A percentile compares a stretch with the other conserved stretches of the same genome.
Conservation (phyloP, 1,139 yeast species). For the Geotrichum restrictum region DNA sequence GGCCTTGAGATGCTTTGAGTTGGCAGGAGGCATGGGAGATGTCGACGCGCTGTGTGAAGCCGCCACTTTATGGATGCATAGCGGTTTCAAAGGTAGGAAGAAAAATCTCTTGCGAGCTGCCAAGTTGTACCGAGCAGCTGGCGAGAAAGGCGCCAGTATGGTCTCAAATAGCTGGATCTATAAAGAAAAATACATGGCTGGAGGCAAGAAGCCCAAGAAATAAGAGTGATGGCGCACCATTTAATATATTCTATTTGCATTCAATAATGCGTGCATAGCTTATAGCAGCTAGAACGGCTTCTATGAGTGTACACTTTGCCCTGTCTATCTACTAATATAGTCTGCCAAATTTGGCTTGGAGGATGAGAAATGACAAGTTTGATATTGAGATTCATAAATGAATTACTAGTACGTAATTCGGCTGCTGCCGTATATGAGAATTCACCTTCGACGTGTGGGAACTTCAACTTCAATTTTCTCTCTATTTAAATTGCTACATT, state of each 20-base stretch:
- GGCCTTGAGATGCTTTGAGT: constrained; percentile 58
- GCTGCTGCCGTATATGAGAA: too few species aligned
- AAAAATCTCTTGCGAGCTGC: constrained; percentile 64
- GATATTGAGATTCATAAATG: too few species aligned
- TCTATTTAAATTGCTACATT: too few species aligned
- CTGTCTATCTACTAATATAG: too few species aligned
- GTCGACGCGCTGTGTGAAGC: constrained; percentile 65
- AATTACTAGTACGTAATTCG: too few species aligned
- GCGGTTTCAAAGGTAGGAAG: constrained; percentile 50
- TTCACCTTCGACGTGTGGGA: too few species aligned
- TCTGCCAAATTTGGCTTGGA: too few species aligned
- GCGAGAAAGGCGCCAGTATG: constrained; percentile 56
- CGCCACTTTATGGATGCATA: constrained; percentile 64
- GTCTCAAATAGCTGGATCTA: constrained; percentile 77
- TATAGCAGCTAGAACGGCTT: too few species aligned
- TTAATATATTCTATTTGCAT: not conserved
- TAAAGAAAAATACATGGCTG: constrained; percentile 57
- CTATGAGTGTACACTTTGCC: too few species aligned
- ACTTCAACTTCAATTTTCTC: too few species aligned
- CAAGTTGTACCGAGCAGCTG: constrained; percentile 66
- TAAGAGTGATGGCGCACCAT: not conserved
- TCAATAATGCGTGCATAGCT: too few species aligned
- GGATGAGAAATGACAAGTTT: too few species aligned
- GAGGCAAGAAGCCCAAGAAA: constrained; percentile 26
- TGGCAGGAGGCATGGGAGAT: constrained; percentile 67